These are phyloP conservation scores for Microdochium bolleyi DNA, from an alignment of 2,329 filamentous ascomycete genomes.

Conservation along the genomic window DNA sequence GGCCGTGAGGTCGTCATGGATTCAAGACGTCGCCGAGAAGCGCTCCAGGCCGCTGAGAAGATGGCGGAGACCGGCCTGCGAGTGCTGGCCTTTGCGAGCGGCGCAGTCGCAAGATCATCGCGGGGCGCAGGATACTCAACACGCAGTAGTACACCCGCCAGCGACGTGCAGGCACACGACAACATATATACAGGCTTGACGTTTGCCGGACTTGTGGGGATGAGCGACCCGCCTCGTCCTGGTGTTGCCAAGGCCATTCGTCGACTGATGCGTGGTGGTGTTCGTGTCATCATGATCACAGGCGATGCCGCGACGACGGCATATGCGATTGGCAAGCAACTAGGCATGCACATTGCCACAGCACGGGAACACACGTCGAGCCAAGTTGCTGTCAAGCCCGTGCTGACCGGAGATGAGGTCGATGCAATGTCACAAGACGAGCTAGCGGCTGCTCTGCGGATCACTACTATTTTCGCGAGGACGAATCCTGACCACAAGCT, in stretches of 20 bases:
- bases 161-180: conserved; percentile 39
- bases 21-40: conserved; percentile 63
- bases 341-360: conserved; percentile 79
- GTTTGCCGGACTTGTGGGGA: conserved; percentile 89
- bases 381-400: conserved; percentile 57
- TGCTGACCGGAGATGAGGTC: conserved; percentile 85
- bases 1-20: conserved; percentile 84
- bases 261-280: conserved; percentile 84
- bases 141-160: conserved; percentile 45
- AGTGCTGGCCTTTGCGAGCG: conserved; percentile 90
- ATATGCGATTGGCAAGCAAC: conserved; percentile 82
- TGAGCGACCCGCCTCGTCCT: conserved; percentile 92
- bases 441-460: conserved; percentile 74
- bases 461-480: conserved; percentile 89
- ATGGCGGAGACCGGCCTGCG: conserved; percentile 88
- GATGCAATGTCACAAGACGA: conserved; percentile 84
- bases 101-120: conserved; percentile 21
- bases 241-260: conserved; percentile 86
- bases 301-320: conserved; percentile 94
- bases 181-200: conserved; percentile 76
- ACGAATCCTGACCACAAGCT: conserved; percentile 97
- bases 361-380: conserved; percentile 42
- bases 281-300: conserved; percentile 98
- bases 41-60: conserved; percentile 67
- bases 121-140: conserved; percentile 40